A percentile compares a stretch with the other conserved stretches of the same genome.
phyloP scores from a whole-genome alignment of 2,329 filamentous ascomycete genomes.

The Cordyceps javanica region DNA sequence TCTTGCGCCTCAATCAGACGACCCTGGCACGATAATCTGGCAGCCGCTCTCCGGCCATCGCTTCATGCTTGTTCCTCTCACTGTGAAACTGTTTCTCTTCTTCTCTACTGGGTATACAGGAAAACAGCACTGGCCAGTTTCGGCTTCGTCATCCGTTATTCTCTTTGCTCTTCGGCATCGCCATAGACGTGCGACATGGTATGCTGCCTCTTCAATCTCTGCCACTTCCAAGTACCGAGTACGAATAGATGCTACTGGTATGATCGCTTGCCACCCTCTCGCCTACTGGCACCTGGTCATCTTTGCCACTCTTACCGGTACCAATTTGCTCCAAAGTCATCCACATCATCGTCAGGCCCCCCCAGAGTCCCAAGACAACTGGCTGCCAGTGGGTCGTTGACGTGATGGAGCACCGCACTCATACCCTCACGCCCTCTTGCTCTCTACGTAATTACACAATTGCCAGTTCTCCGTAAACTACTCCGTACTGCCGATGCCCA shows the following conservation, averaged over 20 bases:
- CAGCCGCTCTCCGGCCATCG: not conserved
- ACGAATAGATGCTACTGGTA: too few relatives aligned
- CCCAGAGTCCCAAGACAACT: not conserved
- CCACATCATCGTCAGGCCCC: not conserved
- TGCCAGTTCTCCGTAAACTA: not conserved
- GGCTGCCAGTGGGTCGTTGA: constrained; percentile 7
- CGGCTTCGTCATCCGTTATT: not conserved
- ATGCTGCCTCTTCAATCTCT: not conserved
- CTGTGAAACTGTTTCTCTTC: not conserved
- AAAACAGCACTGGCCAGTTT: not conserved
- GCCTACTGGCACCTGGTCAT: not conserved
- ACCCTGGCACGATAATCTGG: constrained; percentile 4
- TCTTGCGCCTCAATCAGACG: not conserved
- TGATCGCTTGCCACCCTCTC: not conserved
- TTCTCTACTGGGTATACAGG: not conserved
- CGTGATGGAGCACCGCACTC: not conserved
- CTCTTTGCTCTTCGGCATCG: not conserved
- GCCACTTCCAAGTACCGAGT: not conserved
- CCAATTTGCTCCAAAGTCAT: not conserved
- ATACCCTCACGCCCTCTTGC: not conserved
- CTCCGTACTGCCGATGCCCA: constrained; percentile 3
- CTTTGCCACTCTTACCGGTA: not conserved
- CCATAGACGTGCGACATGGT: not conserved
- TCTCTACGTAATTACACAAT: not conserved
- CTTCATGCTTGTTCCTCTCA: not conserved